Percentiles rank a stretch among this genome's conserved stretches.
phyloP scores from a whole-genome alignment of 805 yeast species.

The Schizosaccharomyces cryophilus region DNA sequence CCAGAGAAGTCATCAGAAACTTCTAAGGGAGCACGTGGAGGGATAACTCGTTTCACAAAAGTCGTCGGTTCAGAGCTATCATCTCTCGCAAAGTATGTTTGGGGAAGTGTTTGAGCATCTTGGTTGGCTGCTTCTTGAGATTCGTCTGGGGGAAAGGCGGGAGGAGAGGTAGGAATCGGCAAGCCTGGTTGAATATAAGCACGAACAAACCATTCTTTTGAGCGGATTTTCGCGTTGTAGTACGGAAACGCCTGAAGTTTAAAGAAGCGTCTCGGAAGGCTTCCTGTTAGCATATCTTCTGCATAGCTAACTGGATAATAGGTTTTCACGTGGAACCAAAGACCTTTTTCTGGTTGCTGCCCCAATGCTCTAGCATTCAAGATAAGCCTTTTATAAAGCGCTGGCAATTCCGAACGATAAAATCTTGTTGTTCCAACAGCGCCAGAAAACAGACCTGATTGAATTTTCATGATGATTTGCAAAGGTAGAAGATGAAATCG shows the following conservation, averaged over 20 bases:
- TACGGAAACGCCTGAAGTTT: background rate
- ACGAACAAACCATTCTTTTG: background rate
- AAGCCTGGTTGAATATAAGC: background rate
- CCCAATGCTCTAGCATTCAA: background rate
- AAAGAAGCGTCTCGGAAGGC: background rate
- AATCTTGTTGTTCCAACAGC: background rate
- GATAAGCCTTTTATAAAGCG: background rate
- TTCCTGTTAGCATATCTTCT: background rate
- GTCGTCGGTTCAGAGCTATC: no score
- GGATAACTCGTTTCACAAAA: no score
- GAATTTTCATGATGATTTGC: no score
- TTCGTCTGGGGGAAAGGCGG: background rate
- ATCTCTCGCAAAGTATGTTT: no score
- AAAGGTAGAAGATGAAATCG: no score
- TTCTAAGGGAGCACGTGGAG: background rate
- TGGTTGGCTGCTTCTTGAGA: background rate
- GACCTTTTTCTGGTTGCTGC: background rate
- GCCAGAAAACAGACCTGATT: no score
- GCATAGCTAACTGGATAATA: background rate
- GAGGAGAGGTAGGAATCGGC: background rate
- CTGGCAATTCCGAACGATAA: background rate
- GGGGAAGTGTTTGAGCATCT: no score
- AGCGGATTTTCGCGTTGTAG: background rate
- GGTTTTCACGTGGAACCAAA: background rate
- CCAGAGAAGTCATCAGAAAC: background rate